These are phyloP conservation scores for Diplodia corticola DNA, from an alignment of 2,329 filamentous ascomycete genomes.

Conservation along the genomic window DNA sequence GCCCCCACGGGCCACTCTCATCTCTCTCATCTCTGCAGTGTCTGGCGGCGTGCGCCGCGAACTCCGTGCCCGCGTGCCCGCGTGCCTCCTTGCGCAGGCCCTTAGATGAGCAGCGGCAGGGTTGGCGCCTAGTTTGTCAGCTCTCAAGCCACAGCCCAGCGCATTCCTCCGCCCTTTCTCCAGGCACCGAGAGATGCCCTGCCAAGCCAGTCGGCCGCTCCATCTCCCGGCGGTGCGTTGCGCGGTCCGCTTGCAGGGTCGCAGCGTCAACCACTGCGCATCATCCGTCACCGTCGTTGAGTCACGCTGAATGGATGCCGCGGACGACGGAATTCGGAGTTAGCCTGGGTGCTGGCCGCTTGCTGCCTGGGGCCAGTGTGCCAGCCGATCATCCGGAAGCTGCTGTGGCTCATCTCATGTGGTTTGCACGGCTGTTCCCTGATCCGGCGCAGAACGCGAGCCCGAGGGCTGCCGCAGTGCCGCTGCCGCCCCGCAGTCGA, in stretches of 20 bases:
- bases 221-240: background rate
- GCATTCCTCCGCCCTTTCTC: slow-evolving; percentile 18
- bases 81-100: slow-evolving; percentile 14
- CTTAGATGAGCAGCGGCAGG: slow-evolving; percentile 10
- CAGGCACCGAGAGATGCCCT: slow-evolving; percentile 9
- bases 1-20: slow-evolving; percentile 13
- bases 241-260: background rate
- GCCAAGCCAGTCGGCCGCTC: slow-evolving; percentile 9
- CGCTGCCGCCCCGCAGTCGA: slow-evolving; percentile 13
- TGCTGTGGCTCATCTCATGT: no score
- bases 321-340: slow-evolving; percentile 10
- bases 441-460: slow-evolving; percentile 5
- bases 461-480: slow-evolving; percentile 5
- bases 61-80: slow-evolving; percentile 14
- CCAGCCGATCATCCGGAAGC: background rate
- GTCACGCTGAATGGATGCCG: background rate
- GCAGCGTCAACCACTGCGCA: background rate
- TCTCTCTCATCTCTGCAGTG: no score
- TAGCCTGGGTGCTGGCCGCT: background rate
- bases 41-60: background rate
- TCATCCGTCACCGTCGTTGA: background rate
- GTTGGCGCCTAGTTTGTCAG: slow-evolving; percentile 16
- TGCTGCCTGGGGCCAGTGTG: slow-evolving; percentile 4
- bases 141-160: slow-evolving; percentile 10
- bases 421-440: background rate